Conservation (phyloP, 768 basidiomycete genomes). For the Daedalea quercina region DNA sequence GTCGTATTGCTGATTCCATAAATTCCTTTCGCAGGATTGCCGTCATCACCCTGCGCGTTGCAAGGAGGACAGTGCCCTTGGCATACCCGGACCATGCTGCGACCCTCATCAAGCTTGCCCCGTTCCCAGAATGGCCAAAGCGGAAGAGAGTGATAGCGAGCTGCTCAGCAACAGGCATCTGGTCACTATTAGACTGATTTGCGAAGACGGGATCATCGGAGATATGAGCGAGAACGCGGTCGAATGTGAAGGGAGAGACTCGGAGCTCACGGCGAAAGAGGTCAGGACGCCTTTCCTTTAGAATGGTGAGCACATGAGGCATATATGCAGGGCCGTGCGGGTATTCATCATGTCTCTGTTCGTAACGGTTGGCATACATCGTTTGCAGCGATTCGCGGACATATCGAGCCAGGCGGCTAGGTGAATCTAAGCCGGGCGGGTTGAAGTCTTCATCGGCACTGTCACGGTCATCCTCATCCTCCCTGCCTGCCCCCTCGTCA, state of each 20-base stretch:
- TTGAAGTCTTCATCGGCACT: background rate
- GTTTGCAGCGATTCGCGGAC: no score
- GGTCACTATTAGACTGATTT: slow-evolving; percentile 22
- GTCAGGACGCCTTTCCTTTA: slow-evolving; percentile 19
- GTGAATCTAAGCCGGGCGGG: background rate
- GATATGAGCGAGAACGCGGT: slow-evolving; percentile 21
- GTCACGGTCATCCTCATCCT: background rate
- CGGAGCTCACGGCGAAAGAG: slow-evolving; percentile 26
- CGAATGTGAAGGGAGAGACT: slow-evolving; percentile 29
- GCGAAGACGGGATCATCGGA: slow-evolving; percentile 19
- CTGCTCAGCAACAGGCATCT: slow-evolving; percentile 24
- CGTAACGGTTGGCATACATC: background rate
- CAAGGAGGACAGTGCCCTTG: slow-evolving; percentile 24
- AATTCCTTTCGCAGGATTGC: slow-evolving; percentile 23
- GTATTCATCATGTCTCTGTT: background rate
- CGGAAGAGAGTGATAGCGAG: slow-evolving; percentile 32
- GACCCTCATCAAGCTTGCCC: slow-evolving; percentile 24
- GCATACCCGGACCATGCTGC: slow-evolving; percentile 32
- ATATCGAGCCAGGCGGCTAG: no score
- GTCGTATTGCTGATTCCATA: slow-evolving; percentile 19
- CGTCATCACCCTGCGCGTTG: slow-evolving; percentile 25
- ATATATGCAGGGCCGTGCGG: slow-evolving; percentile 7
- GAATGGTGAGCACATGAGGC: slow-evolving; percentile 12
- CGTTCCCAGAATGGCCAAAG: slow-evolving; percentile 36
- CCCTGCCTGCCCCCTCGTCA: background rate